Evolutionary conservation across 1,139 yeast species (phyloP), one percentile per base, ranked within the genome.

Genomic region (Yamadazyma buinensis): DNA sequence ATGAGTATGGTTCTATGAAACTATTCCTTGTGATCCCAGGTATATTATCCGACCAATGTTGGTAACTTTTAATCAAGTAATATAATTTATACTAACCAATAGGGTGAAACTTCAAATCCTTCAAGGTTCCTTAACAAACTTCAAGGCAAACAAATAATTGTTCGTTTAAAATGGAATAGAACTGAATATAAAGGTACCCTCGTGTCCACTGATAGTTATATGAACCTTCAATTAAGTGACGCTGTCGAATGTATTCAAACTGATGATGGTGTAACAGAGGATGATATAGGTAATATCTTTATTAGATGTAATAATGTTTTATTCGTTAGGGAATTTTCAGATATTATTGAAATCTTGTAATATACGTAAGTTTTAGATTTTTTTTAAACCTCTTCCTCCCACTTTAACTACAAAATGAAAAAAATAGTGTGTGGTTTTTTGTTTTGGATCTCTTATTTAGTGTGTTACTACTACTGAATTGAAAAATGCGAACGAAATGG

Each of bases 111-210:
- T n/a, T n/a, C n/a, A n/a, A 17, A 5, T 17, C 39, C 39, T 5
- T 29, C 30, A n/a, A 14, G 28, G 21, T 92, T 83, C 49, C 66
- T 92, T 36, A 83, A 83, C 43, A 81, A 84, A 17, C 74, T 92
- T 30, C 69, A 84, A 15, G 81, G 83, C 38, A 72, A 80, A 41
- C 67, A 65, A 15, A 88, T 92, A 12, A 62, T 82, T n/a, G 95
- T 92, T n/a, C 76, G 92, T 36, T 72, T 92, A 43, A 92, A 92
- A 58, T 94, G 96, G 84, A 92, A 88, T 53, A 77, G 77, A 44
- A 84, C 95, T n/a, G 95, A 88, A 55, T 92, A 92, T 60, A 73
- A 67, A 40, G 98, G 98, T 1, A 72, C 59, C n/a, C 70, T 92
- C 32, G 62, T 80, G 12, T 80, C 95, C 1, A 84, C 87, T 20